Percentiles rank a stretch among this genome's conserved stretches.
Evolutionary conservation across 2,329 filamentous ascomycete species (phyloP).

Genomic region (Aspergillus persii): DNA sequence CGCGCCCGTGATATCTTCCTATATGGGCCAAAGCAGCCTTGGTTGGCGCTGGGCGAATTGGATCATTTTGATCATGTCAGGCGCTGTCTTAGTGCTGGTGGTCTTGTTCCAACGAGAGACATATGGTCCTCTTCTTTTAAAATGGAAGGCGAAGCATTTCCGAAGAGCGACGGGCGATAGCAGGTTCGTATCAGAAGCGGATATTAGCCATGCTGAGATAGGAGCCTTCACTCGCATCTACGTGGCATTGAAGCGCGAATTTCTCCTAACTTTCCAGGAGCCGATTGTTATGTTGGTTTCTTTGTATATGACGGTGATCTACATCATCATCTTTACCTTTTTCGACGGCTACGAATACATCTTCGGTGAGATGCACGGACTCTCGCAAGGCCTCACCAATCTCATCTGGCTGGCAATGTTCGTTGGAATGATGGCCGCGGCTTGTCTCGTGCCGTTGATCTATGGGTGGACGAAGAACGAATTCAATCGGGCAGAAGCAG

Average conservation of each 20-base stretch:
- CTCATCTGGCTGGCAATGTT: slow-evolving; percentile 52
- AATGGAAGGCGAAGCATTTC: slow-evolving; percentile 46
- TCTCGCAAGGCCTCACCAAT: slow-evolving; percentile 49
- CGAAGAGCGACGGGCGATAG: slow-evolving; percentile 42
- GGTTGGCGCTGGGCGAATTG: slow-evolving; percentile 46
- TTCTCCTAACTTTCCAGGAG: slow-evolving; percentile 51
- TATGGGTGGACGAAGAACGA: not conserved
- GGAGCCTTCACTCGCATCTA: slow-evolving; percentile 35
- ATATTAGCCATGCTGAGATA: slow-evolving; percentile 40
- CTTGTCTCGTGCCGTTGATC: not conserved
- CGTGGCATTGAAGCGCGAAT: slow-evolving; percentile 48
- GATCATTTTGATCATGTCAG: slow-evolving; percentile 42
- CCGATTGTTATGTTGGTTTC: slow-evolving; percentile 34
- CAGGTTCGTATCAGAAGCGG: slow-evolving; percentile 48
- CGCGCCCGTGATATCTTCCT: slow-evolving; percentile 20
- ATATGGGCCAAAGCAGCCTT: slow-evolving; percentile 21
- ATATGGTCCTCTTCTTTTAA: slow-evolving; percentile 45
- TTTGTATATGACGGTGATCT: slow-evolving; percentile 36
- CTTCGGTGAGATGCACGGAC: slow-evolving; percentile 50
- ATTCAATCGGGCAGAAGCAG: not conserved
- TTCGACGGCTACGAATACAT: slow-evolving; percentile 52
- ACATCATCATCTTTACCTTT: slow-evolving; percentile 38
- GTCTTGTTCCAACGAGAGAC: slow-evolving; percentile 52
- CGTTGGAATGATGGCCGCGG: slow-evolving; percentile 40
- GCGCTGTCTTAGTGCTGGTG: slow-evolving; percentile 32